A percentile compares a stretch with the other conserved stretches of the same genome.
Evolutionary conservation across 2,329 filamentous ascomycete genomes (phyloP).

Genomic region (Cryphonectria radicalis): DNA sequence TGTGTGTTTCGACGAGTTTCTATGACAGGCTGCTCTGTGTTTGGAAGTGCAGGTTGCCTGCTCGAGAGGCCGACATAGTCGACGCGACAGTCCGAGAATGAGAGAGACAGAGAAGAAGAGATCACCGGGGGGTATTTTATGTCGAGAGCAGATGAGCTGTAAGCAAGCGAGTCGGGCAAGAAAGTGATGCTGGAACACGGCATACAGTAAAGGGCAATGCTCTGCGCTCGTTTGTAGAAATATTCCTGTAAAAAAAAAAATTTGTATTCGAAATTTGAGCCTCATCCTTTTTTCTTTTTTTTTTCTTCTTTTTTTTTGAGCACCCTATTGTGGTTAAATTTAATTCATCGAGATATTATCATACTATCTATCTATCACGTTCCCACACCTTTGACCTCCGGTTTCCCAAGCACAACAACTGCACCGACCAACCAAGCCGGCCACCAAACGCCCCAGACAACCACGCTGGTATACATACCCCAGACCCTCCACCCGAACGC

Average conservation of each 20-base stretch:
- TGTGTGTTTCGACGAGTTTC: conserved; percentile 74
- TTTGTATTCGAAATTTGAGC: neutral
- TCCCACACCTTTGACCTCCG: conserved; percentile 27
- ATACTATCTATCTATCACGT: neutral
- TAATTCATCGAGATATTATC: neutral
- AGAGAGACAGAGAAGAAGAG: neutral
- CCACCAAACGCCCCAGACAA: conserved; percentile 97
- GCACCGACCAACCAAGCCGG: conserved; percentile 80
- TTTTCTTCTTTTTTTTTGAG: neutral
- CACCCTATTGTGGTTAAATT: neutral
- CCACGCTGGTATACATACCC: conserved; percentile 85
- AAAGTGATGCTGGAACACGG: neutral
- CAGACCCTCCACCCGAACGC: conserved; percentile 89
- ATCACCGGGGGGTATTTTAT: no score
- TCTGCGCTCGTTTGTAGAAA: no score
- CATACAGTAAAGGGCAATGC: neutral
- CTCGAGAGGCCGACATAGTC: neutral
- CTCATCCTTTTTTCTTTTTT: neutral
- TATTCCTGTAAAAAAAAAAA: no score
- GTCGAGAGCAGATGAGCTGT: neutral
- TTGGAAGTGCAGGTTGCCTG: conserved; percentile 51
- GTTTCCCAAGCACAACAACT: conserved; percentile 55
- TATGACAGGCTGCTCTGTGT: conserved; percentile 74
- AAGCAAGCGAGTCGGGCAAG: no score
- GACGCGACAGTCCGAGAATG: neutral